A percentile compares a stretch with the other conserved stretches of the same genome.
phyloP scores from a whole-genome alignment of 768 basidiomycete genomes.

The Phlegmacium glaucopus region DNA sequence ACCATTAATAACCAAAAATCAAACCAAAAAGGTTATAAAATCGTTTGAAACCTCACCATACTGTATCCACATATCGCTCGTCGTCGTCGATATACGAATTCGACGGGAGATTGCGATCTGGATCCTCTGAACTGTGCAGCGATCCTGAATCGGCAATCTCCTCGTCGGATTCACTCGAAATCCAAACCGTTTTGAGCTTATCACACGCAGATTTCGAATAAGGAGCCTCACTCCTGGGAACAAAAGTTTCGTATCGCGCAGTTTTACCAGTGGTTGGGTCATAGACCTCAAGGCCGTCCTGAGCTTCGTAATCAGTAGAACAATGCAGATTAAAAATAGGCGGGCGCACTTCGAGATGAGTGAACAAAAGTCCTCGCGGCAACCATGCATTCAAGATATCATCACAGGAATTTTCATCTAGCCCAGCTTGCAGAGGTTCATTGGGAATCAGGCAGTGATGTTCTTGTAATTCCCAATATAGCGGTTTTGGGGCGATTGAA shows the following conservation, averaged over 20 bases:
- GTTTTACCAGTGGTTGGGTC: constrained; percentile 36
- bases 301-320: not conserved
- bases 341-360: constrained; percentile 28
- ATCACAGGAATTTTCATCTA: constrained; percentile 34
- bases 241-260: constrained; percentile 44
- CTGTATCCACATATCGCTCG: constrained; percentile 37
- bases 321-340: not conserved
- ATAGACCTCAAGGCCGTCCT: constrained; percentile 41
- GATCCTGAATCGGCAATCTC: constrained; percentile 30
- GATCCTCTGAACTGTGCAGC: constrained; percentile 16
- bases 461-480: constrained; percentile 41
- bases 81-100: constrained; percentile 29
- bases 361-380: constrained; percentile 33
- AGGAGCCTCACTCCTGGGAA: constrained; percentile 33
- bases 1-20: not conserved
- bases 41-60: constrained; percentile 16
- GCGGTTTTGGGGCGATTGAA: constrained; percentile 29
- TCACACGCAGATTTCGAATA: constrained; percentile 35
- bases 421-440: constrained; percentile 32
- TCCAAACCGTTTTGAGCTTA: constrained; percentile 22
- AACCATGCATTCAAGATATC: constrained; percentile 49
- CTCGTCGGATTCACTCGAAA: constrained; percentile 25
- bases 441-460: constrained; percentile 42
- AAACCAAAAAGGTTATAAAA: not conserved
- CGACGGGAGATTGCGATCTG: constrained; percentile 6